phyloP scores from a whole-genome alignment of 2,329 filamentous ascomycete species.

The Trichophyton schoenleinii region DNA sequence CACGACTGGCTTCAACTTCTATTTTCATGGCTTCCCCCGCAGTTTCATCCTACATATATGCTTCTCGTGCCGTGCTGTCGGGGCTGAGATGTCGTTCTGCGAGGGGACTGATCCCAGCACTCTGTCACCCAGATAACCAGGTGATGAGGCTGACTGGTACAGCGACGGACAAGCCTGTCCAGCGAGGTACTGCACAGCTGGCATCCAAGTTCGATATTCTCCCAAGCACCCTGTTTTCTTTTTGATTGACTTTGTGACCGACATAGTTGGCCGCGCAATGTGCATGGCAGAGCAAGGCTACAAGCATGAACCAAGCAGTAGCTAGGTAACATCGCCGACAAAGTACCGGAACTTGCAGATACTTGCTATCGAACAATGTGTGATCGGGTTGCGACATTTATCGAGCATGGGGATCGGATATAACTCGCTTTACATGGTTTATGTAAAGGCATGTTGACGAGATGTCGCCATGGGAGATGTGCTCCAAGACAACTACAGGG shows the following conservation, averaged over 20 bases:
- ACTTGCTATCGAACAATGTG: background rate
- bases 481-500: no score
- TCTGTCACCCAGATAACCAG: background rate
- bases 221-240: background rate
- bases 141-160: constrained; percentile 2
- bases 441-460: no score
- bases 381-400: background rate
- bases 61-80: background rate
- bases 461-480: no score
- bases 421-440: no score
- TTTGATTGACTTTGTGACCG: background rate
- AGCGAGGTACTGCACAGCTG: background rate
- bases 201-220: background rate
- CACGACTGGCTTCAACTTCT: background rate
- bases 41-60: background rate
- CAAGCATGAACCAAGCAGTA: background rate
- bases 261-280: background rate
- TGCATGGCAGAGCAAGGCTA: background rate
- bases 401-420: background rate
- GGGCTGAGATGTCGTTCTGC: background rate
- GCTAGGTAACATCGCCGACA: background rate
- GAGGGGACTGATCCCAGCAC: background rate
- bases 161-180: background rate
- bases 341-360: background rate
- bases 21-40: background rate